Evolutionary conservation across 495 filamentous ascomycete genomes (phyloP).

Genomic region (Lichenothelia convexa): DNA sequence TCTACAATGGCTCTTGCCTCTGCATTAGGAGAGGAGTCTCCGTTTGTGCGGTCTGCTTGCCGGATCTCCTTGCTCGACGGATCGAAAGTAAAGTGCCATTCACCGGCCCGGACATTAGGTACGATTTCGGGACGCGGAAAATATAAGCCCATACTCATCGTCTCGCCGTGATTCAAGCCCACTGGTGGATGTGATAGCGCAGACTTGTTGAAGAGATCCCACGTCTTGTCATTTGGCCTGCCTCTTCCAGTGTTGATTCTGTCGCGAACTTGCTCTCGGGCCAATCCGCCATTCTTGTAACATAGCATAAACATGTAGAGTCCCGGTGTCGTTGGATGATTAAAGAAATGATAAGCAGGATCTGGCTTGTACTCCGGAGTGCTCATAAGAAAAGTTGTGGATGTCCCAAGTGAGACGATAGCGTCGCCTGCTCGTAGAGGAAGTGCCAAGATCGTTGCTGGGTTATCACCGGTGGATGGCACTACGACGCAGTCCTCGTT

Average conservation of each 20-base stretch:
- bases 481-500: slow-evolving; percentile 51
- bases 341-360: slow-evolving; percentile 39
- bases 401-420: slow-evolving; percentile 86
- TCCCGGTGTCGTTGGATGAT: slow-evolving; percentile 25
- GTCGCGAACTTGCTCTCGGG: slow-evolving; percentile 76
- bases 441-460: slow-evolving; percentile 78
- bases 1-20: slow-evolving; percentile 87
- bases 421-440: slow-evolving; percentile 74
- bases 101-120: slow-evolving; percentile 65
- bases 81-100: slow-evolving; percentile 62
- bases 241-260: slow-evolving; percentile 33
- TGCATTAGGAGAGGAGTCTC: slow-evolving; percentile 35
- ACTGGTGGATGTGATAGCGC: slow-evolving; percentile 61
- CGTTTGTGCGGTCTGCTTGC: slow-evolving; percentile 19
- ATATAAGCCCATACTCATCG: slow-evolving; percentile 71
- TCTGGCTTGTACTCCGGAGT: slow-evolving; percentile 79
- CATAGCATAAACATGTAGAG: slow-evolving; percentile 90
- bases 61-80: slow-evolving; percentile 12
- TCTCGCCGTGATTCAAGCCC: slow-evolving; percentile 24
- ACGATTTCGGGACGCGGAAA: slow-evolving; percentile 94
- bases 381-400: slow-evolving; percentile 92
- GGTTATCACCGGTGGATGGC: slow-evolving; percentile 91
- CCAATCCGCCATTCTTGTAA: slow-evolving; percentile 94
- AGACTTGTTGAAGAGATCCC: slow-evolving; percentile 29
- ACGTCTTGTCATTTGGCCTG: slow-evolving; percentile 2